Base-by-base conservation (phyloP, 176 grass and related monocot genomes). In the Triticum timopheevii region DNA sequence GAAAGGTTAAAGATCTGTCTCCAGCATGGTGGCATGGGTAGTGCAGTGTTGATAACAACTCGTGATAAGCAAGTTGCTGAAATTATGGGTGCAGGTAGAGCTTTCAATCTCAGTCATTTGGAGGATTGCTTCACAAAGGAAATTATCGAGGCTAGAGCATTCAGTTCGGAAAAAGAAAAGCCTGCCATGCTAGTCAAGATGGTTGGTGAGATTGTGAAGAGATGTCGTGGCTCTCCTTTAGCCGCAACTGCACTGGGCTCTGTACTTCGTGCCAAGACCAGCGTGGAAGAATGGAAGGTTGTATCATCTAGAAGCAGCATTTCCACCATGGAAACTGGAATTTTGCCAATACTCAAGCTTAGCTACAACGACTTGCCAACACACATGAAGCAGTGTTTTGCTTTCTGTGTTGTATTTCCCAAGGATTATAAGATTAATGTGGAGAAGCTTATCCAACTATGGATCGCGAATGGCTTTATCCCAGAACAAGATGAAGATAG, bases 341-440 rank as follows among this genome's bases (percentile, higher is more conserved):
- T 71, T 35, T 28, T 52, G 13, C 52, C 62, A 19, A 71, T 44
- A 58, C 7, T 70, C 0, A 77, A 84, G 50, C 28, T 84, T 40
- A 83, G 81, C 23, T 83, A 73, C 16, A 56, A 83, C 0, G 54
- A 79, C 3, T 23, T 79, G 76, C 20, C 76, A 7, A 0, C 6
- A 16, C 10, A 74, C 35, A 61, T 84, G 69, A 70, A 80, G 28
- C 85, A 87, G 0, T 87, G 85, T 1, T 87, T 87, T 42, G n/a
- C 69, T 2, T 87, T 82, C 0, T 87, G 79, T 58, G 59, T 70
- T 5, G 0, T 87, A 25, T 87, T 82, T 39, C 86, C 86, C 0
- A 87, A 82, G 61, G 79, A 82, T 24, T 82, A 87, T 4, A 77
- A 7, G 9, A 73, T 76, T 61, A 1, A 42, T 73, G 38, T 42